Conservation (phyloP, 306 rosid species). For the Cotoneaster glaucophyllus region DNA sequence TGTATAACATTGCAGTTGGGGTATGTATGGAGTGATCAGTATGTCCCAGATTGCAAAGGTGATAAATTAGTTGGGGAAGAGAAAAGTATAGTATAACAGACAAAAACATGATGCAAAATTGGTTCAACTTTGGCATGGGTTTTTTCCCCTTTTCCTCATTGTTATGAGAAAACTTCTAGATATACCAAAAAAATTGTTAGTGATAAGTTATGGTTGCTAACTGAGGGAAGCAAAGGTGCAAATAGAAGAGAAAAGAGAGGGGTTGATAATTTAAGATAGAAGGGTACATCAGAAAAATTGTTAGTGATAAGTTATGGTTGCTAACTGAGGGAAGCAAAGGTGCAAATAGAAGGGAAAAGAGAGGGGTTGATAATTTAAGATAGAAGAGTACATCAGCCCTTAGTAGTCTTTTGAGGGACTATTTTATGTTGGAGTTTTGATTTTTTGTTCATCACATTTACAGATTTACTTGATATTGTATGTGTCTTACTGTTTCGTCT, state of each 20-base stretch:
- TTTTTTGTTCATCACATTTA: neutral
- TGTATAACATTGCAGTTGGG: conserved; percentile 21
- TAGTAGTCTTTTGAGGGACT: neutral
- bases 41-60: conserved; percentile 28
- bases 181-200: conserved; percentile 8
- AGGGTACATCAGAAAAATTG: neutral
- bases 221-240: conserved; percentile 11
- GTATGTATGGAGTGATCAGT: conserved; percentile 38
- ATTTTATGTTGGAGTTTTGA: neutral
- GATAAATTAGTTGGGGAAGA: conserved; percentile 37
- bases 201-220: neutral
- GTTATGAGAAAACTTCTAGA: neutral
- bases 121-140: no score
- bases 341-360: neutral
- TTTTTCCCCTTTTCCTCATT: no score
- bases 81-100: conserved; percentile 16
- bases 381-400: neutral
- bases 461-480: neutral
- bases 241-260: neutral
- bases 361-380: neutral
- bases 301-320: neutral
- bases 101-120: no score
- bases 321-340: conserved; percentile 9
- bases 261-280: no score
- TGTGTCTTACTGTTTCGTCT: neutral